phyloP scores from a whole-genome alignment of 306 rosid genomes.

The Echinosophora koreensis region DNA sequence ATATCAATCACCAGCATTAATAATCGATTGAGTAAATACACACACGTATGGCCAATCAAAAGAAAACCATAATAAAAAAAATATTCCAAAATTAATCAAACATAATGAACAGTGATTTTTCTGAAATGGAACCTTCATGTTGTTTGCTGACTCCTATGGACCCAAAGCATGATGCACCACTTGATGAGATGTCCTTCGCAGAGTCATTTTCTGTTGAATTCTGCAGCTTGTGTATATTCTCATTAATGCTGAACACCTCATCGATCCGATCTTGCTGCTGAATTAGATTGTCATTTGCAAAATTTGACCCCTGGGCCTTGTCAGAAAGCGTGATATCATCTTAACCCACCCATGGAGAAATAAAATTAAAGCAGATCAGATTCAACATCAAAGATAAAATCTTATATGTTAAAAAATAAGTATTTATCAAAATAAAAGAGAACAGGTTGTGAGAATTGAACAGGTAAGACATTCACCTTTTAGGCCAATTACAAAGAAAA shows the following conservation, averaged over 20 bases:
- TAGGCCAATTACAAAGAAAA: background rate
- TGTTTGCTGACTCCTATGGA: slow-evolving; percentile 42
- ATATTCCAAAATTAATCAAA: slow-evolving; percentile 26
- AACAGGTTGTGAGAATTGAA: slow-evolving; percentile 21
- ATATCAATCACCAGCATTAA: slow-evolving; percentile 12
- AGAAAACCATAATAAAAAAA: slow-evolving; percentile 29
- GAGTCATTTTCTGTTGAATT: slow-evolving; percentile 49
- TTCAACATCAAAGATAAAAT: slow-evolving; percentile 24
- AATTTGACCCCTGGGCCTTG: slow-evolving; percentile 58
- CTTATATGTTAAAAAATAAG: background rate
- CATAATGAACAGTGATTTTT: slow-evolving; percentile 11
- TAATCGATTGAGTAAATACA: slow-evolving; percentile 8
- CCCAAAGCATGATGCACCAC: slow-evolving; percentile 43
- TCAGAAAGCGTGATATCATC: slow-evolving; percentile 80
- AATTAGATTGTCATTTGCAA: slow-evolving; percentile 52
- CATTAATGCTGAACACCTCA: slow-evolving; percentile 51
- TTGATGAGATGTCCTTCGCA: slow-evolving; percentile 38
- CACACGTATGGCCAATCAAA: slow-evolving; percentile 1
- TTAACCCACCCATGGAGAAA: slow-evolving; percentile 52
- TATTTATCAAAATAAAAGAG: slow-evolving; percentile 26
- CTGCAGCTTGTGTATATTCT: slow-evolving; percentile 47
- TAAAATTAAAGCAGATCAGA: slow-evolving; percentile 45
- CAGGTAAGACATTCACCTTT: slow-evolving; percentile 28
- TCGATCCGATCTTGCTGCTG: slow-evolving; percentile 38
- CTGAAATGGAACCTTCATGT: slow-evolving; percentile 62